A percentile compares a stretch with the other conserved stretches of the same genome.
Evolutionary conservation across 306 rosid genomes (phyloP).

Genomic region (Hippophae tibetana): DNA sequence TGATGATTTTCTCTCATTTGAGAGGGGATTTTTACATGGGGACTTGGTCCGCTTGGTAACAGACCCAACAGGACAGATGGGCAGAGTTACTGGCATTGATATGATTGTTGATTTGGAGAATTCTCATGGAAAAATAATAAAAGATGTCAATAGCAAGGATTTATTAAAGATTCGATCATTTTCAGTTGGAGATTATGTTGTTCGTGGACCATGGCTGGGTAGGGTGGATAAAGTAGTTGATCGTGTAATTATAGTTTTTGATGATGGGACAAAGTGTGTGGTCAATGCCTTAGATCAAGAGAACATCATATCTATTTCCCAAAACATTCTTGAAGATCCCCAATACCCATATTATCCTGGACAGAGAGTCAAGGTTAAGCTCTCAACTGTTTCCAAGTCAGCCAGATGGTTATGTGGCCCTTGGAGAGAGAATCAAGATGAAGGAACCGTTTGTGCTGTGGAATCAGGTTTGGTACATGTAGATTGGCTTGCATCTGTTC

Average conservation of each 20-base stretch:
- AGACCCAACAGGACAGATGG: conserved; percentile 84
- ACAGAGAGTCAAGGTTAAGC: conserved; percentile 69
- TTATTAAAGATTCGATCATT: conserved; percentile 66
- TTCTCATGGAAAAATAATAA: conserved; percentile 45
- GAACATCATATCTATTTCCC: conserved; percentile 50
- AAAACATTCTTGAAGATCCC: conserved; percentile 61
- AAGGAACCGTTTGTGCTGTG: conserved; percentile 72
- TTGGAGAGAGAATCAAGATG: conserved; percentile 61
- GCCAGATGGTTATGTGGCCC: conserved; percentile 67
- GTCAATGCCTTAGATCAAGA: conserved; percentile 51
- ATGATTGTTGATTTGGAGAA: conserved; percentile 72
- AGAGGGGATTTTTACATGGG: conserved; percentile 69
- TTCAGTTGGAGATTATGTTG: conserved; percentile 67
- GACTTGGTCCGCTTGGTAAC: conserved; percentile 57
- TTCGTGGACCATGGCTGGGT: conserved; percentile 85
- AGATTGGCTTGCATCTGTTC: conserved; percentile 65
- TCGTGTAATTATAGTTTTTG: conserved; percentile 54
- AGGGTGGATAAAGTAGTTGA: conserved; percentile 67
- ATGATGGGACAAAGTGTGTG: conserved; percentile 64
- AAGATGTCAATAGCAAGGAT: conserved; percentile 54
- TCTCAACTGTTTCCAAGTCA: conserved; percentile 51
- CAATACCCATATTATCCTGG: conserved; percentile 93
- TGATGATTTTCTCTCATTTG: conserved; percentile 83
- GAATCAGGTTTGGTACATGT: conserved; percentile 74
- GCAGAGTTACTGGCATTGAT: conserved; percentile 57